These are phyloP conservation scores for Colletotrichum paranaense DNA, from an alignment of 2,329 filamentous ascomycete genomes.

Conservation along the genomic window DNA sequence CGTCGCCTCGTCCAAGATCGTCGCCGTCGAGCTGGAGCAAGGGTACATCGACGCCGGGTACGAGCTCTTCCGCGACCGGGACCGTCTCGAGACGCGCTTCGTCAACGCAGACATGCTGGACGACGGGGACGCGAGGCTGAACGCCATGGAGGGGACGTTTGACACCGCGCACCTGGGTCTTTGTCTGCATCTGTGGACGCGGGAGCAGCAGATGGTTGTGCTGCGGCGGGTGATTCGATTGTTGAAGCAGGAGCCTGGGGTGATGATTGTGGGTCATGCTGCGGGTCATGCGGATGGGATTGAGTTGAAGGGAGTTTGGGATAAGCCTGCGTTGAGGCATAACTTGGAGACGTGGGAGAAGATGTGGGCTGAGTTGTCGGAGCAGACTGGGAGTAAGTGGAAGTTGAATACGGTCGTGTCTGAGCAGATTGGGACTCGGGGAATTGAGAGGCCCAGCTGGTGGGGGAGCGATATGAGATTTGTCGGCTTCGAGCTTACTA, in stretches of 20 bases:
- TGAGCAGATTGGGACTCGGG: background rate
- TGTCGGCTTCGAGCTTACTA: constrained; percentile 3
- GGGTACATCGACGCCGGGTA: constrained; percentile 40
- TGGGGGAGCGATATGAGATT: constrained; percentile 7
- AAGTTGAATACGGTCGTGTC: constrained; percentile 11
- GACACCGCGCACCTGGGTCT: constrained; percentile 41
- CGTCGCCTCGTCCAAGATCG: constrained; percentile 36
- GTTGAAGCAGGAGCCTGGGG: constrained; percentile 21
- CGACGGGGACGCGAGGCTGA: constrained; percentile 34
- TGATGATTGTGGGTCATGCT: constrained; percentile 30
- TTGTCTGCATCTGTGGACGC: constrained; percentile 41
- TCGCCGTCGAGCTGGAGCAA: constrained; percentile 40
- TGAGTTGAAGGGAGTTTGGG: background rate
- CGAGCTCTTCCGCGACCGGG: constrained; percentile 41
- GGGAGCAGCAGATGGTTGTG: constrained; percentile 36
- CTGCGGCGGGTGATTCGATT: constrained; percentile 24
- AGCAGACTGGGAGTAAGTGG: constrained; percentile 32
- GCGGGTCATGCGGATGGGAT: constrained; percentile 33
- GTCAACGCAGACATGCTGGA: constrained; percentile 39
- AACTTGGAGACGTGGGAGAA: constrained; percentile 34
- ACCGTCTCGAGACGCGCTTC: constrained; percentile 38
- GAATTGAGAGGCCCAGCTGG: background rate
- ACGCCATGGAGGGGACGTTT: constrained; percentile 31
- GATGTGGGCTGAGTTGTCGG: constrained; percentile 35
- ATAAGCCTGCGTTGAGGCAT: constrained; percentile 16